Conservation (phyloP, 345 rosid genomes). For the Salix viminalis region DNA sequence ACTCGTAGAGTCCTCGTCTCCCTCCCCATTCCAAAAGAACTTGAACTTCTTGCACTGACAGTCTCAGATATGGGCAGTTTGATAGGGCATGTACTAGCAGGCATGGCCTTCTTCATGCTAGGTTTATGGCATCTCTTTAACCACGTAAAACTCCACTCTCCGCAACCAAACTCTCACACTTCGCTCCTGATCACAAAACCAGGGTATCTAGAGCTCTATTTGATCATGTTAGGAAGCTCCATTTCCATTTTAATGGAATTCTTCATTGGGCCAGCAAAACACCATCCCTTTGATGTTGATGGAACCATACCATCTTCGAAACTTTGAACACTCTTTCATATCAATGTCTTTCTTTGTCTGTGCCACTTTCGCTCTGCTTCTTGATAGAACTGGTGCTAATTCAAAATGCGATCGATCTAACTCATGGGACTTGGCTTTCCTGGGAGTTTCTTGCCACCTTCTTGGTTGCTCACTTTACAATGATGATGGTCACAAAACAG, state of each 20-base stretch:
- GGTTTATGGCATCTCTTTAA: slow-evolving; percentile 79
- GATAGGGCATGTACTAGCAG: slow-evolving; percentile 68
- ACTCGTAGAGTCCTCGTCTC: not conserved
- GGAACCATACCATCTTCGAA: slow-evolving; percentile 84
- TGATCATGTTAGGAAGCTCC: slow-evolving; percentile 51
- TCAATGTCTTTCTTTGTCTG: slow-evolving; percentile 57
- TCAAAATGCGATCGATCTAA: slow-evolving; percentile 25
- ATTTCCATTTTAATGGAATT: slow-evolving; percentile 64
- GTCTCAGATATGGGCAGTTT: slow-evolving; percentile 50
- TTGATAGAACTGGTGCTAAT: slow-evolving; percentile 34
- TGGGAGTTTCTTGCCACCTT: slow-evolving; percentile 59
- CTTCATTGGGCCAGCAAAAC: slow-evolving; percentile 58
- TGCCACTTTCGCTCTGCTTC: slow-evolving; percentile 46
- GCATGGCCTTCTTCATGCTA: slow-evolving; percentile 52
- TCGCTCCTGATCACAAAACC: slow-evolving; percentile 46
- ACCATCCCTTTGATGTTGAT: slow-evolving; percentile 74
- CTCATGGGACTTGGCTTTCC: slow-evolving; percentile 54
- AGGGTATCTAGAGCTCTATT: slow-evolving; percentile 52
- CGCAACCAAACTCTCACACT: no score
- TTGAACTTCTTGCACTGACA: not conserved
- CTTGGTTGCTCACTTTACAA: slow-evolving; percentile 47
- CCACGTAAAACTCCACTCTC: slow-evolving; percentile 51
- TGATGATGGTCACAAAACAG: slow-evolving; percentile 62
- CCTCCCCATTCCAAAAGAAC: not conserved
- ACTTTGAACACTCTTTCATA: slow-evolving; percentile 72